These are phyloP conservation scores for Luffa acutangula DNA, from an alignment of 306 rosid species.

Conservation along the genomic window DNA sequence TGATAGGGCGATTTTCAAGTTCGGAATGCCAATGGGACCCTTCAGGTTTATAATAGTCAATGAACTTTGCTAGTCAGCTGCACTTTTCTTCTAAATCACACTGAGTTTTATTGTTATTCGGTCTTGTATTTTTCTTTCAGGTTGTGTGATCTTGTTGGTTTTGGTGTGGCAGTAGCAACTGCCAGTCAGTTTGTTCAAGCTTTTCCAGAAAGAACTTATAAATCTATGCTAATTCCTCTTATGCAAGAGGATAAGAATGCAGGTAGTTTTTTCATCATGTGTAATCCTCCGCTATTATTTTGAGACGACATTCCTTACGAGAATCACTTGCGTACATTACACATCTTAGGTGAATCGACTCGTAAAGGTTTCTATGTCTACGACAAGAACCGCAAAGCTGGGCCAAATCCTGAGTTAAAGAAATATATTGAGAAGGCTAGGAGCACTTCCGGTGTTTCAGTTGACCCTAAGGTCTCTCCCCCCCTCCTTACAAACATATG, in stretches of 20 bases:
- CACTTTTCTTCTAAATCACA: neutral
- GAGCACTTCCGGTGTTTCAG: constrained; percentile 46
- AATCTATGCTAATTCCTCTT: constrained; percentile 72
- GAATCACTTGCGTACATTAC: neutral
- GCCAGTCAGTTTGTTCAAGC: constrained; percentile 41
- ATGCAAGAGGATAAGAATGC: constrained; percentile 83
- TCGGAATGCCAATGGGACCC: constrained; percentile 98
- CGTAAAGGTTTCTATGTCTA: constrained; percentile 77
- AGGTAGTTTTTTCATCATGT: constrained; percentile 26
- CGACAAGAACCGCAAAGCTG: constrained; percentile 64
- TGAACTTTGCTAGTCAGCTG: constrained; percentile 9
- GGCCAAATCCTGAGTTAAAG: constrained; percentile 74
- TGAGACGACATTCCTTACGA: neutral
- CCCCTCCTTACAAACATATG: neutral
- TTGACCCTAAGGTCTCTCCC: constrained; percentile 65
- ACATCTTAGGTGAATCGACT: constrained; percentile 54
- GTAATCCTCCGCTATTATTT: neutral
- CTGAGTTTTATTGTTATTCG: neutral
- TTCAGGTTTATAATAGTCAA: constrained; percentile 53
- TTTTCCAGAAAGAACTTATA: constrained; percentile 77
- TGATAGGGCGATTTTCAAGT: constrained; percentile 55
- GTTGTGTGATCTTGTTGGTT: constrained; percentile 83
- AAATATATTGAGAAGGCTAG: constrained; percentile 78
- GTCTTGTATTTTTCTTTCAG: constrained; percentile 29
- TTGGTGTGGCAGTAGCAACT: constrained; percentile 80